Percentiles rank a stretch among this genome's conserved stretches.
These are phyloP conservation scores for Dalbergia oliveri DNA, from an alignment of 306 rosid genomes.

Conservation along the genomic window DNA sequence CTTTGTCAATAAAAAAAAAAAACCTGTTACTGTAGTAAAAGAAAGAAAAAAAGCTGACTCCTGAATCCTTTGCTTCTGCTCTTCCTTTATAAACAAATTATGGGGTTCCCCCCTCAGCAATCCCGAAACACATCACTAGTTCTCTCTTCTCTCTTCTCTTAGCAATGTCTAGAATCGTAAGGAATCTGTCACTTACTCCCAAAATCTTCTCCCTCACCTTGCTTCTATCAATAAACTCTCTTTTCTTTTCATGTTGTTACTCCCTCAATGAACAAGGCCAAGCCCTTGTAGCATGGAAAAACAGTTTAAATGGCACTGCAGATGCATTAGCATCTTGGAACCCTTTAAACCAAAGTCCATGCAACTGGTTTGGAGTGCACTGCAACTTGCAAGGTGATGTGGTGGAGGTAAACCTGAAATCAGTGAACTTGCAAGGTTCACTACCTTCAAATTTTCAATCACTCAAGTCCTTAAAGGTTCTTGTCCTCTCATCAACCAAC, in stretches of 20 bases:
- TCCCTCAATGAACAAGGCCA: slow-evolving; percentile 85
- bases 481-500: slow-evolving; percentile 67
- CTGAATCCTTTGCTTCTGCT: slow-evolving; percentile 66
- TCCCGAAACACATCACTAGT: slow-evolving; percentile 69
- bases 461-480: slow-evolving; percentile 63
- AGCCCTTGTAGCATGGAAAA: slow-evolving; percentile 83
- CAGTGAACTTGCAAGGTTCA: slow-evolving; percentile 73
- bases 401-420: slow-evolving; percentile 61
- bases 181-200: slow-evolving; percentile 56
- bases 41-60: slow-evolving; percentile 46
- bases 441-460: slow-evolving; percentile 77
- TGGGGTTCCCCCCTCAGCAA: slow-evolving; percentile 72
- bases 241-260: slow-evolving; percentile 63
- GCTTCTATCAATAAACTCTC: slow-evolving; percentile 55
- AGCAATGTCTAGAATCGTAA: slow-evolving; percentile 73
- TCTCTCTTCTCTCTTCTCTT: slow-evolving; percentile 52
- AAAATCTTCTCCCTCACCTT: slow-evolving; percentile 59
- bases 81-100: slow-evolving; percentile 71
- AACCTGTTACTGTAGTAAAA: slow-evolving; percentile 48
- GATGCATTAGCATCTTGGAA: slow-evolving; percentile 73
- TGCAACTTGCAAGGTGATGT: slow-evolving; percentile 73
- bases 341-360: slow-evolving; percentile 62
- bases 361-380: slow-evolving; percentile 83
- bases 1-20: slow-evolving; percentile 48
- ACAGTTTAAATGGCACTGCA: slow-evolving; percentile 59